Conservation (phyloP, 1,284 basidiomycete species). For the Cryptococcus sp. region DNA sequence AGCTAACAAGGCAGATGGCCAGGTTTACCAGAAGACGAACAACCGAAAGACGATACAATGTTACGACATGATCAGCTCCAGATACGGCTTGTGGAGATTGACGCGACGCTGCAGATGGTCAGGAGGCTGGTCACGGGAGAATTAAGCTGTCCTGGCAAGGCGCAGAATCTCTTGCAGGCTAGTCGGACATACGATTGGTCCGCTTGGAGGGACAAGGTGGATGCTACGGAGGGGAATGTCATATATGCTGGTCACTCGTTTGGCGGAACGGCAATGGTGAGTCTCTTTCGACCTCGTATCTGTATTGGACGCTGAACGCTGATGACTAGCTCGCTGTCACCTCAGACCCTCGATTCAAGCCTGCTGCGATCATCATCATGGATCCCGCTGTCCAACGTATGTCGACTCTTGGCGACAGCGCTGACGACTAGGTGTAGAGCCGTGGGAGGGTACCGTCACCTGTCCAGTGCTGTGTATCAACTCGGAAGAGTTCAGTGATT, state of each 20-base stretch:
- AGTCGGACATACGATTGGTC: conserved; percentile 21
- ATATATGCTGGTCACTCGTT: conserved; percentile 45
- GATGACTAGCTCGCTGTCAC: conserved; percentile 15
- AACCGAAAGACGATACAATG: conserved; percentile 45
- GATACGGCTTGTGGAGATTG: conserved; percentile 49
- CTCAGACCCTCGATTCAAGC: conserved; percentile 14
- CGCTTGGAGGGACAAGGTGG: conserved; percentile 14
- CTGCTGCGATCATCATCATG: conserved; percentile 13
- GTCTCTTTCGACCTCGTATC: conserved; percentile 6
- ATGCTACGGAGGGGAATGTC: conserved; percentile 22
- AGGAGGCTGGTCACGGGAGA: conserved; percentile 31
- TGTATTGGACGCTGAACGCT: background rate
- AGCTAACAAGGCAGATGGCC: conserved; percentile 33
- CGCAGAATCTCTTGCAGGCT: conserved; percentile 12
- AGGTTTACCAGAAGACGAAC: conserved; percentile 27
- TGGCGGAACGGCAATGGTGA: conserved; percentile 42
- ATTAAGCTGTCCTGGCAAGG: background rate
- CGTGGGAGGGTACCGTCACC: conserved; percentile 39
- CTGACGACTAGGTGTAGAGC: conserved; percentile 20
- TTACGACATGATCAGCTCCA: conserved; percentile 49
- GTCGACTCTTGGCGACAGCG: background rate
- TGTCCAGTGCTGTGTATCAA: conserved; percentile 47
- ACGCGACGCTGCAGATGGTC: conserved; percentile 43
- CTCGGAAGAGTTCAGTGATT: conserved; percentile 46
- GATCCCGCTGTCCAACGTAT: conserved; percentile 23